A percentile compares a stretch with the other conserved stretches of the same genome.
Conservation (phyloP, 768 basidiomycete species). For the Tubosaeta sp. region DNA sequence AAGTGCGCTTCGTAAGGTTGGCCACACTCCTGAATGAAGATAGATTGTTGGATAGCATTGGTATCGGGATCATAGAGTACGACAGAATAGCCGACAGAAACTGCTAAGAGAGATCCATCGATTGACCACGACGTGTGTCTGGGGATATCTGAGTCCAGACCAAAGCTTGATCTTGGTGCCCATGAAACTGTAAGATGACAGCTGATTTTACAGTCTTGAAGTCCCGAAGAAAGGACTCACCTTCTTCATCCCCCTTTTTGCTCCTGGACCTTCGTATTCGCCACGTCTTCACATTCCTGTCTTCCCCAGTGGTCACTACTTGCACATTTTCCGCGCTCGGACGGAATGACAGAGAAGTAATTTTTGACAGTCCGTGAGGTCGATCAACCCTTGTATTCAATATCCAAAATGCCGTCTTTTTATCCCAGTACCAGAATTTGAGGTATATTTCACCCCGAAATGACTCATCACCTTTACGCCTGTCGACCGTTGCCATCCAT, state of each 20-base stretch:
- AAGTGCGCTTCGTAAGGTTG: slow-evolving; percentile 51
- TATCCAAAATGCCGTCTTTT: slow-evolving; percentile 54
- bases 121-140: slow-evolving; percentile 70
- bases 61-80: slow-evolving; percentile 71
- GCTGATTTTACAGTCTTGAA: background rate
- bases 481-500: slow-evolving; percentile 93
- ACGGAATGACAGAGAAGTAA: slow-evolving; percentile 70
- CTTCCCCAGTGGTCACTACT: slow-evolving; percentile 72
- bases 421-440: slow-evolving; percentile 89
- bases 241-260: slow-evolving; percentile 48
- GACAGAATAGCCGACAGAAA: slow-evolving; percentile 62
- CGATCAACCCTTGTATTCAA: slow-evolving; percentile 88
- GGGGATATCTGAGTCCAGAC: slow-evolving; percentile 65
- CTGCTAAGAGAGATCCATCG: slow-evolving; percentile 81
- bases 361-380: slow-evolving; percentile 67
- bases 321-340: slow-evolving; percentile 39
- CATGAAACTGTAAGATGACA: slow-evolving; percentile 46
- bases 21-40: slow-evolving; percentile 54
- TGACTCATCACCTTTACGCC: slow-evolving; percentile 59
- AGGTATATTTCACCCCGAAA: slow-evolving; percentile 71
- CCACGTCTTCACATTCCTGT: slow-evolving; percentile 82
- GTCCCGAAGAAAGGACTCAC: slow-evolving; percentile 33
- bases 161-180: slow-evolving; percentile 71
- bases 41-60: slow-evolving; percentile 53
- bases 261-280: slow-evolving; percentile 46